Percentiles rank a stretch among this genome's conserved stretches.
phyloP scores from a whole-genome alignment of 169 alveolate species.

The Plasmodium cynomolgi region DNA sequence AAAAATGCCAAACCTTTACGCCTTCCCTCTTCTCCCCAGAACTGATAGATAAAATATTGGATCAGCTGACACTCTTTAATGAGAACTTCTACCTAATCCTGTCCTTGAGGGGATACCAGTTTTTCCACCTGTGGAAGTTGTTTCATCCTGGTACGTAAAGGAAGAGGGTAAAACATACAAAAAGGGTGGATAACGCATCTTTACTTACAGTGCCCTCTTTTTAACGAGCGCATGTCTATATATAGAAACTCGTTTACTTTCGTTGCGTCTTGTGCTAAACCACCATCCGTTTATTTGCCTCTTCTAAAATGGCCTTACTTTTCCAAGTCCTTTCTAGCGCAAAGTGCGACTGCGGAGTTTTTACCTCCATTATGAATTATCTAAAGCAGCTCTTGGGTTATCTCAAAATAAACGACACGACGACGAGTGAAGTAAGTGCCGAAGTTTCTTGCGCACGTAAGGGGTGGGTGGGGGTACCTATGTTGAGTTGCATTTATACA shows the following conservation, averaged over 20 bases:
- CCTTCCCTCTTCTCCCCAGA: constrained; percentile 12
- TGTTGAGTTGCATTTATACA: background rate
- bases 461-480: background rate
- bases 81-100: constrained; percentile 30
- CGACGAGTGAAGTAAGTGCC: constrained; percentile 56
- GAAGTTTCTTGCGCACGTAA: background rate
- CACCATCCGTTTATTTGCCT: background rate
- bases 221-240: background rate
- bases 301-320: background rate
- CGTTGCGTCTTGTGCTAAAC: background rate
- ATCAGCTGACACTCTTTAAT: constrained; percentile 17
- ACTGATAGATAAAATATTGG: constrained; percentile 26
- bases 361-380: constrained; percentile 29
- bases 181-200: background rate
- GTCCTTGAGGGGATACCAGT: constrained; percentile 35
- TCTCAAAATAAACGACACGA: constrained; percentile 33
- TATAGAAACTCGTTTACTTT: background rate
- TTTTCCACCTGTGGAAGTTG: constrained; percentile 65
- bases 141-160: constrained; percentile 60
- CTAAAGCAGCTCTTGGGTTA: constrained; percentile 47
- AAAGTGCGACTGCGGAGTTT: constrained; percentile 23
- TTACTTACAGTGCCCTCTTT: background rate
- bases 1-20: background rate
- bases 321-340: constrained; percentile 35
- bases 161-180: background rate